These are phyloP conservation scores for Cryphonectria parasitica DNA, from an alignment of 2,329 filamentous ascomycete species.

Conservation along the genomic window DNA sequence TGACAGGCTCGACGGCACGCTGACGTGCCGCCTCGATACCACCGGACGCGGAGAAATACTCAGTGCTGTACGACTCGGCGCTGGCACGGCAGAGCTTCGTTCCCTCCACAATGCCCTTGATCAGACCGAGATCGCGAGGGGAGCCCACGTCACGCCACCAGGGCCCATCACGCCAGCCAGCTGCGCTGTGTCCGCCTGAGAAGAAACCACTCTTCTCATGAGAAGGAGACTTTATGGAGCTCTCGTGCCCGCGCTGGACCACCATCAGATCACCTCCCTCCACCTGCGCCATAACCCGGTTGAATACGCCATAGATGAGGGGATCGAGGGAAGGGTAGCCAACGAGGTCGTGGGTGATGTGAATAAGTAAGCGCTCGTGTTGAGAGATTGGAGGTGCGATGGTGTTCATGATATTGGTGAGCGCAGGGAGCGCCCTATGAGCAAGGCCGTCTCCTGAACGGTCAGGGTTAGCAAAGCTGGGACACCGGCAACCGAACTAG, in stretches of 20 bases:
- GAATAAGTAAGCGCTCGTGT: conserved; percentile 94
- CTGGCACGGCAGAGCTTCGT: conserved; percentile 89
- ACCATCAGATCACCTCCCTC: conserved; percentile 95
- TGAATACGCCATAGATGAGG: conserved; percentile 88
- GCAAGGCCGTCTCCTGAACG: conserved; percentile 79
- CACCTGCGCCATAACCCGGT: conserved; percentile 97
- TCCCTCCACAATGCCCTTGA: conserved; percentile 81
- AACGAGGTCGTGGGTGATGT: conserved; percentile 94
- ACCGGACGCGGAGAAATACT: conserved; percentile 79
- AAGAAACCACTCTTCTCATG: conserved; percentile 45
- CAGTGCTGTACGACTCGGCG: conserved; percentile 83
- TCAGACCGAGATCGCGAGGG: conserved; percentile 75
- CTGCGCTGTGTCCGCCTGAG: conserved; percentile 55
- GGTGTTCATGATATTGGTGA: conserved; percentile 92
- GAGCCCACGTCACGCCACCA: conserved; percentile 84
- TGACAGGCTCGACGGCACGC: conserved; percentile 77
- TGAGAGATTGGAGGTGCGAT: conserved; percentile 95
- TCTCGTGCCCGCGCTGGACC: conserved; percentile 90
- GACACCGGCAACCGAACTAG: background rate
- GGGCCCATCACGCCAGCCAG: conserved; percentile 89
- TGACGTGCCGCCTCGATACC: conserved; percentile 81
- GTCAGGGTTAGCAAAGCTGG: conserved; percentile 16
- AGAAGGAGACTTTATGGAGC: conserved; percentile 61
- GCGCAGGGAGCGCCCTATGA: conserved; percentile 87
- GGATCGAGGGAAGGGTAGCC: conserved; percentile 95